Base-by-base conservation (phyloP, 1,284 basidiomycete genomes). In the Apiotrichum sp. region DNA sequence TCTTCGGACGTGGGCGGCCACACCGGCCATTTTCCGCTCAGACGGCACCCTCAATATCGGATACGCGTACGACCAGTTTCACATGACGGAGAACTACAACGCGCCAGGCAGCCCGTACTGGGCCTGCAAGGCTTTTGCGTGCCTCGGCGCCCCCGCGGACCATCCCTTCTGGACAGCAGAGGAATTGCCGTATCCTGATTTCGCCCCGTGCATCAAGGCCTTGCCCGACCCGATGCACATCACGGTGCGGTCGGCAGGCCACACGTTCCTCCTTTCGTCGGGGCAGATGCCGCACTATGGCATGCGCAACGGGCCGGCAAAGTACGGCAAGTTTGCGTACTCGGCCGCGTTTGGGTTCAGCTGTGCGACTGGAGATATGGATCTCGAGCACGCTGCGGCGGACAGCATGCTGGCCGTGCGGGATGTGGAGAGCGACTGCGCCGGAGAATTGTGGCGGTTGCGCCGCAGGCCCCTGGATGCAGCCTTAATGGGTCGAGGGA, bases 251-350 rank as follows among this genome's bases (percentile, higher is more conserved):
- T 62, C 61, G n/a, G 67, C 63, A 6, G 82, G 82, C 1, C 86
- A 88, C 72, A 82, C 83, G 2, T 87, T 82, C 77, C 74, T 88
- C 36, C 81, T 88, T 38, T 86, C 85, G 5, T 87, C 85, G 3
- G 86, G 87, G 6, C 86, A 89, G 73, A 84, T 84, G 62, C 86
- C 86, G 63, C 86, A 86, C 52, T 88, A 88, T 71, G 81, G 84
- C 9, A 84, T 89, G 68, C 86, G 86, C 66, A 85, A 87, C 68
- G 84, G 84, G 61, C 82, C 84, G 4, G 85, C 86, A 33, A 89
- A 88, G 70, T 88, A 88, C 73, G 84, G 85, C 57, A 88, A 88
- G 70, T 80, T 87, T 57, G 82, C 84, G 1, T 88, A 89, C 70
- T 86, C 84, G 4, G 81, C 83, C 33, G 81, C 84, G 1, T 88